Evolutionary conservation across 2,329 filamentous ascomycete species (phyloP).

Genomic region (Pseudovirgaria hyperparasitica): DNA sequence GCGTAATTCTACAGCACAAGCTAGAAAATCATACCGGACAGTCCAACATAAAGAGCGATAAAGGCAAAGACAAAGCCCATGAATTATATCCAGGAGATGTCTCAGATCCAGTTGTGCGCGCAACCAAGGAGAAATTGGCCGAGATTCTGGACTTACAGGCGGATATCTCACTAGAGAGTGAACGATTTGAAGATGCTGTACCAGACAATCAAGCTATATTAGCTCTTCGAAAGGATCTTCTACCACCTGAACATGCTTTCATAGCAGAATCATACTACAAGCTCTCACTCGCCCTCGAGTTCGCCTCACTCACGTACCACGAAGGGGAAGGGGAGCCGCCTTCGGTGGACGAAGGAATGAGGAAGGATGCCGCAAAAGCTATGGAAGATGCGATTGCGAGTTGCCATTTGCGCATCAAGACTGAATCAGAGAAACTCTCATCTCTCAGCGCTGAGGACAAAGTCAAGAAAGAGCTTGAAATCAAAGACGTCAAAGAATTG

Average conservation of each 20-base stretch:
- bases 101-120: conserved; percentile 30
- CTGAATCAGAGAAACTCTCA: conserved; percentile 54
- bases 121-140: conserved; percentile 73
- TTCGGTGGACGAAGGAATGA: conserved; percentile 53
- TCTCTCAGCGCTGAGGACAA: conserved; percentile 43
- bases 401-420: conserved; percentile 56
- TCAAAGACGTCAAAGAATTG: conserved; percentile 65
- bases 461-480: conserved; percentile 52
- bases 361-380: conserved; percentile 57
- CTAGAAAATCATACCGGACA: conserved; percentile 26
- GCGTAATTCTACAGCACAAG: conserved; percentile 45
- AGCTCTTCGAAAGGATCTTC: conserved; percentile 65
- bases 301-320: conserved; percentile 63
- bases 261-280: conserved; percentile 95
- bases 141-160: conserved; percentile 90
- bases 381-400: conserved; percentile 63
- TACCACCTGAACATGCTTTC: conserved; percentile 67
- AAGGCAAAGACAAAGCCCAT: conserved; percentile 36
- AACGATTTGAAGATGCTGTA: conserved; percentile 81
- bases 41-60: conserved; percentile 25
- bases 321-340: conserved; percentile 24
- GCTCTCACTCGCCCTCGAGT: conserved; percentile 87
- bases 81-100: conserved; percentile 20
- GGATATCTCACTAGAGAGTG: conserved; percentile 94
- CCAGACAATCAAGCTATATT: conserved; percentile 69